Conservation (phyloP, 225 moss, liverwort and hornwort species). For the Polytrichum commune region DNA sequence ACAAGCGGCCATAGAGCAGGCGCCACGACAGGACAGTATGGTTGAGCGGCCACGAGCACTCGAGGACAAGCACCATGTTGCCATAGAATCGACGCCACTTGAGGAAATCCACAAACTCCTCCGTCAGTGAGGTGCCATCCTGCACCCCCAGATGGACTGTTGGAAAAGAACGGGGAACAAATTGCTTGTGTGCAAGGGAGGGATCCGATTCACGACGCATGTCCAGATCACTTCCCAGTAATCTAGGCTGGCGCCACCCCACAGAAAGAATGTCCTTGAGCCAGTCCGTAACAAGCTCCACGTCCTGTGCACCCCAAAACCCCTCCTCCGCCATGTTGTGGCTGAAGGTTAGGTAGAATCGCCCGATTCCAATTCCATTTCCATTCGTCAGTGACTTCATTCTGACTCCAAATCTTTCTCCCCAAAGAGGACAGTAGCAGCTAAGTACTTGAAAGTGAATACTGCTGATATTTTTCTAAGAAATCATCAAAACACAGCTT, state of each 20-base stretch:
- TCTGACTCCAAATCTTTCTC: no score
- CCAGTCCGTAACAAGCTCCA: slow-evolving; percentile 68
- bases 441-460: no score
- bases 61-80: slow-evolving; percentile 77
- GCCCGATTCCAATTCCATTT: no score
- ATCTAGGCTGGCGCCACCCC: slow-evolving; percentile 77
- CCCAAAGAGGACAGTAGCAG: no score
- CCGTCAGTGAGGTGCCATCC: slow-evolving; percentile 61
- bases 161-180: slow-evolving; percentile 62
- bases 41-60: slow-evolving; percentile 70
- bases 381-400: no score
- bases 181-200: slow-evolving; percentile 49
- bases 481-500: no score
- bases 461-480: no score
- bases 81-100: slow-evolving; percentile 85
- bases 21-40: slow-evolving; percentile 89
- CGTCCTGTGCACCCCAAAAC: slow-evolving; percentile 74
- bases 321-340: slow-evolving; percentile 72
- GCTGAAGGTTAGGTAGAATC: slow-evolving; percentile 13
- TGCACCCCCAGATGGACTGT: slow-evolving; percentile 82
- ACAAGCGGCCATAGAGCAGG: slow-evolving; percentile 83
- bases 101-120: slow-evolving; percentile 78
- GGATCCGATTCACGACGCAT: slow-evolving; percentile 37
- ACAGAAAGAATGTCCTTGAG: slow-evolving; percentile 84
- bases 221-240: slow-evolving; percentile 71